Evolutionary conservation across 768 basidiomycete species (phyloP), one percentile per base, ranked within the genome.

Genomic region (Lyophyllum atratum): DNA sequence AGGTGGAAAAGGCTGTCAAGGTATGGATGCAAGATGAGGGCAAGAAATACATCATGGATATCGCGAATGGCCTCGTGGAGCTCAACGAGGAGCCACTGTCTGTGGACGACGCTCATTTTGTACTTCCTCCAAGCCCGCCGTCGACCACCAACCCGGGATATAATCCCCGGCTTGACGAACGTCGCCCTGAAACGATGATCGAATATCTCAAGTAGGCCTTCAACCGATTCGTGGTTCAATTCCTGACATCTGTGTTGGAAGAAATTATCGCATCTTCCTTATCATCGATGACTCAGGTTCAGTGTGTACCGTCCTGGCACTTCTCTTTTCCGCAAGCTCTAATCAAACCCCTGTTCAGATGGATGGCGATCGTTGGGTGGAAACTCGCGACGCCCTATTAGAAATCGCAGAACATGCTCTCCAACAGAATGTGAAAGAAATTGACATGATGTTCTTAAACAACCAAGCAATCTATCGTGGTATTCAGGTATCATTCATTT

Each of bases 251-350:
- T 7, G 2, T n/a, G 11, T 52, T 47, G n/a, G n/a, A 42, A 70
- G 70, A 19, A 59, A 69, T 24, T 72, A 67, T 52, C 64, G 64
- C 19, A 63, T 72, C 28, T 49, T 66, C 26, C 69, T 72, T 53
- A 54, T 70, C 25, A 59, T 72, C n/a, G 69, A 72, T 51, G 70
- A 72, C 58, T 72, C 70, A 22, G 60, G 63, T 40, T 72, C 69
- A 4, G 70, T 72, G 56, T 1, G 63, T 64, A 8, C 15, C 28
- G 33, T 19, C 28, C n/a, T n/a, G n/a, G 14, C 25, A 15, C n/a
- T 21, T 14, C 11, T n/a, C 12, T 15, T 25, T 15, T 48, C 26
- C 22, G 3, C 17, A n/a, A 22, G 12, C 10, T 29, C n/a, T 50
- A 25, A 24, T 47, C 25, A 37, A 31, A 12, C 15, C 7, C 25